Evolutionary conservation across 192 early-diverging fungal species (phyloP).

Genomic region (Rhizoclosmatium globosum): DNA sequence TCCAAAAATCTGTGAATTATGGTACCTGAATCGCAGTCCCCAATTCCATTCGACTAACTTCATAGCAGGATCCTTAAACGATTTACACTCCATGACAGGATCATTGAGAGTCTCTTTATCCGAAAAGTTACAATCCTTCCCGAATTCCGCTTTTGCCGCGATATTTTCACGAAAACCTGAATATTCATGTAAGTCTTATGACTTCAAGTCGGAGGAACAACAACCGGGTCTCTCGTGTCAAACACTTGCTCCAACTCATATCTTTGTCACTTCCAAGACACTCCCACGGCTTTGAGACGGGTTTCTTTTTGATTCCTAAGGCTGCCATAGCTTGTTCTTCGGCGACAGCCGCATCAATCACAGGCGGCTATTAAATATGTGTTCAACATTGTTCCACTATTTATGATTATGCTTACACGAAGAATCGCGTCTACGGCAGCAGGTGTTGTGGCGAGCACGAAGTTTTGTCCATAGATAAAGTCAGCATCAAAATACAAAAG

Average conservation of each 20-base stretch:
- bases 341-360: constrained; percentile 7
- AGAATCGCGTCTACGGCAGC: constrained; percentile 56
- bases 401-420: constrained; percentile 34
- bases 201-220: neutral
- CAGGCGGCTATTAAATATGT: neutral
- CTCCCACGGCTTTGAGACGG: constrained; percentile 54
- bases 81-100: constrained; percentile 55
- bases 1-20: neutral
- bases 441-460: constrained; percentile 53
- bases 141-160: constrained; percentile 57
- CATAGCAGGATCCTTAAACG: constrained; percentile 63
- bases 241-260: constrained; percentile 59
- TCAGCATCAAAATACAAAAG: constrained; percentile 60
- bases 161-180: constrained; percentile 55
- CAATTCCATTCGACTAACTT: constrained; percentile 59
- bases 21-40: constrained; percentile 51
- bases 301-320: constrained; percentile 41
- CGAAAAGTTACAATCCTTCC: constrained; percentile 54
- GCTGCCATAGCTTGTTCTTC: constrained; percentile 20
- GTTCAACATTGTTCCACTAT: neutral
- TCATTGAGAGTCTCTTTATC: constrained; percentile 61
- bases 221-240: constrained; percentile 54
- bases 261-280: constrained; percentile 70
- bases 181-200: neutral
- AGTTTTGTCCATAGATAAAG: constrained; percentile 70